Percentiles rank a stretch among this genome's conserved stretches.
Evolutionary conservation across 169 alveolate species (phyloP).

Genomic region (Plasmodium chabaudi): DNA sequence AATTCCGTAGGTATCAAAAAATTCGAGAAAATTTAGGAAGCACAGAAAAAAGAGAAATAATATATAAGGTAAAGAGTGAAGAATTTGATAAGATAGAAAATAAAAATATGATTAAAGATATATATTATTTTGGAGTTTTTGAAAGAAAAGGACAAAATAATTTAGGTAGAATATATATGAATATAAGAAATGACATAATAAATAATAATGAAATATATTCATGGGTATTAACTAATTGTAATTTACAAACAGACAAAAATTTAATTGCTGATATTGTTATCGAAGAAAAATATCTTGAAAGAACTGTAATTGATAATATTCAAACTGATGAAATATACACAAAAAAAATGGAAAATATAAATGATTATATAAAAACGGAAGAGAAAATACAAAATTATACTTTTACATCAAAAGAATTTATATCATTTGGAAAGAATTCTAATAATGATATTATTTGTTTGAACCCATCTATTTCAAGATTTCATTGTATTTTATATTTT

Average conservation of each 20-base stretch:
- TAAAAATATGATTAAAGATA: conserved; percentile 76
- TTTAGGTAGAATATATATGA: conserved; percentile 81
- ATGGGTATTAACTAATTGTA: conserved; percentile 67
- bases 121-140: conserved; percentile 76
- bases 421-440: conserved; percentile 74
- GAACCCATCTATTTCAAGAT: conserved; percentile 76
- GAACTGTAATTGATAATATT: conserved; percentile 18
- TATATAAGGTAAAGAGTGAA: conserved; percentile 47
- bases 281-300: conserved; percentile 65
- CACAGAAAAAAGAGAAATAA: conserved; percentile 77
- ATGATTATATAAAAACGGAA: conserved; percentile 4
- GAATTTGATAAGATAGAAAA: conserved; percentile 69
- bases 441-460: conserved; percentile 68
- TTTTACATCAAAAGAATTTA: conserved; percentile 63
- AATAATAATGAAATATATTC: conserved; percentile 54
- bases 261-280: conserved; percentile 49
- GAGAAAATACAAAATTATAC: conserved; percentile 44
- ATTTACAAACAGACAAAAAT: conserved; percentile 68
- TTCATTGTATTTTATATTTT: conserved; percentile 59
- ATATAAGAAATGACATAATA: conserved; percentile 77
- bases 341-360: neutral
- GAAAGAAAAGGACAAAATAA: conserved; percentile 81
- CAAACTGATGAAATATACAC: conserved; percentile 20
- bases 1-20: conserved; percentile 76
- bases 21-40: conserved; percentile 58